Evolutionary conservation across 805 yeast genomes (phyloP).

Genomic region (Starmerella vaccinii): DNA sequence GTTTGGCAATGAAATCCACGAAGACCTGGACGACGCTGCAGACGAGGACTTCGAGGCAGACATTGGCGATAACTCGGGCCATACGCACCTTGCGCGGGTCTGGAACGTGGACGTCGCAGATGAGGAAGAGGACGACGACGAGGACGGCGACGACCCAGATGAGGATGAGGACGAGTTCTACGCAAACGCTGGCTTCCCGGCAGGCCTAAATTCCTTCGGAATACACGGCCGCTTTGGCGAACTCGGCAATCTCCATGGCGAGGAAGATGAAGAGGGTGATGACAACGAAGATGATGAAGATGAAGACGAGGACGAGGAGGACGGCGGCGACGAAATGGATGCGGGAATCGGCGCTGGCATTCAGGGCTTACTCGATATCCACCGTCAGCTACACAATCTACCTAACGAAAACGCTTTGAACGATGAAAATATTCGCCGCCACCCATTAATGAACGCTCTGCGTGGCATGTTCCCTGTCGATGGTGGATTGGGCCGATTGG

Average conservation of each 20-base stretch:
- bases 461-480: slow-evolving; percentile 1
- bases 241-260: background rate
- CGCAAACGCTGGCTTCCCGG: background rate
- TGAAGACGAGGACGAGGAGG: slow-evolving; percentile 23
- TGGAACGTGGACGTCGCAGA: too few relatives aligned
- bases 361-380: slow-evolving; percentile 19
- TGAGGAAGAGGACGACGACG: slow-evolving; percentile 11
- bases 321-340: slow-evolving; percentile 28
- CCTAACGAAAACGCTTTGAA: background rate
- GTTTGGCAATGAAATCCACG: slow-evolving; percentile 1
- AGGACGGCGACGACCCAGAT: slow-evolving; percentile 18
- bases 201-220: background rate
- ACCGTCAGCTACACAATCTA: background rate
- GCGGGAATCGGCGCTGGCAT: slow-evolving; percentile 21
- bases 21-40: slow-evolving; percentile 9
- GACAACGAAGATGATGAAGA: slow-evolving; percentile 29
- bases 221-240: slow-evolving; percentile 2
- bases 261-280: slow-evolving; percentile 13
- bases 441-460: slow-evolving; percentile 1
- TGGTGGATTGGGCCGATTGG: slow-evolving; percentile 2
- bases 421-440: background rate
- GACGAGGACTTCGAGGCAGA: slow-evolving; percentile 18
- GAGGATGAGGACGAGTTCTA: slow-evolving; percentile 21
- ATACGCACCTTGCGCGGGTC: slow-evolving; percentile 22
- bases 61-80: slow-evolving; percentile 16